Evolutionary conservation across 2,329 filamentous ascomycete genomes (phyloP), one percentile per base, ranked within the genome.

Genomic region (Botryotinia narcissicola): DNA sequence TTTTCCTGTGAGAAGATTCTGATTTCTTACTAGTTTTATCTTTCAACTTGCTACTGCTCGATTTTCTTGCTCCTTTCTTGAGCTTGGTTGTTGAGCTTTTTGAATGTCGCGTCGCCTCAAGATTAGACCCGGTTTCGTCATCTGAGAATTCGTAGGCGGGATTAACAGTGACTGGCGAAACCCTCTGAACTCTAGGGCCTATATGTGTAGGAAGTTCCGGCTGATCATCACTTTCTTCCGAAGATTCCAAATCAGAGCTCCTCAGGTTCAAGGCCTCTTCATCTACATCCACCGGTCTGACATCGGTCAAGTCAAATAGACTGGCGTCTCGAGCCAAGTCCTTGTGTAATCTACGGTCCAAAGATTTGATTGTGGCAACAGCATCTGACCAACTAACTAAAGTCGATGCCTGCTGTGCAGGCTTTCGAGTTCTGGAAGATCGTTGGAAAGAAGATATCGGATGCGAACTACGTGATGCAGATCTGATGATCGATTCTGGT

Each of bases 351-450:
- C 76, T 75, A 42, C 78, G 78, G 66, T 81, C 79, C 14, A 78
- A 35, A 18, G 75, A 73, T 75, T 78, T 76, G 25, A 80, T 78
- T 14, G 74, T 72, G 42, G 77, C 75, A 29, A 78, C 76, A n/a
- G 79, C 79, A 57, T 80, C 75, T n/a, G 76, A 75, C 80, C 79
- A 81, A 73, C 74, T 78, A 40, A 80, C 73, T 16, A 80, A 75
- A 51, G 73, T 75, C 14, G 78, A 75, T 67, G 79, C 78, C 37
- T 74, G 74, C 48, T 78, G 75, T 20, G 74, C 74, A 67, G 78
- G 79, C 66, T 75, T 78, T 42, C 78, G 74, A 66, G 74, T 42
- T 62, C 78, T 74, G 40, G 63, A 57, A 60, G 78, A 76, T 22
- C 74, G 73, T 40, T 73, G 68, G 29, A 54, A n/a, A 25, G 35